phyloP scores from a whole-genome alignment of 78 protist genomes.

The Anaeramoeba ignava region DNA sequence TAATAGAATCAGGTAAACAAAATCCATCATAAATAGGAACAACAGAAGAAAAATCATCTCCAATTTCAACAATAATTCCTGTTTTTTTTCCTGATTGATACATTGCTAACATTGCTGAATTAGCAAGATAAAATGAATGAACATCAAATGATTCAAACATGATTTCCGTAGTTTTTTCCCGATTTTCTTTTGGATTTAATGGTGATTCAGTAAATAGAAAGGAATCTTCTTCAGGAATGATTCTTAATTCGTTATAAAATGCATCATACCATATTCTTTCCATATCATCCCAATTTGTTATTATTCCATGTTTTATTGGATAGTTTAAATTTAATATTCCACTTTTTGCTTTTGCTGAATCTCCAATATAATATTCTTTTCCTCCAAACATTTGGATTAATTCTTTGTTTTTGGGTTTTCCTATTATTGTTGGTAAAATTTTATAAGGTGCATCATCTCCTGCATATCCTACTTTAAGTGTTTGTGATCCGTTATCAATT shows the following conservation, averaged over 20 bases:
- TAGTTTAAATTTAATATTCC: neutral
- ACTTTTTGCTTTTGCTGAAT: neutral
- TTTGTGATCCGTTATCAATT: neutral
- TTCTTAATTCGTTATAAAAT: neutral
- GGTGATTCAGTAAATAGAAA: neutral
- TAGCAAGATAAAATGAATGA: neutral
- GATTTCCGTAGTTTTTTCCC: conserved; percentile 2
- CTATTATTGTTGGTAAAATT: neutral
- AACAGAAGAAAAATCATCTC: neutral
- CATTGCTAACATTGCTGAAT: neutral
- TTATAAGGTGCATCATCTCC: neutral
- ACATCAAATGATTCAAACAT: neutral
- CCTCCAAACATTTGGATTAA: neutral
- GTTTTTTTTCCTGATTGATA: neutral
- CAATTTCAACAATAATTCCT: neutral
- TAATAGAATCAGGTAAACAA: neutral
- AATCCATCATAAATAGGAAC: neutral
- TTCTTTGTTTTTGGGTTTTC: neutral
- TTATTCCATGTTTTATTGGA: neutral
- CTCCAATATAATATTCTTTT: neutral
- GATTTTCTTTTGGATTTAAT: neutral
- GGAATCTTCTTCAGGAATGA: neutral
- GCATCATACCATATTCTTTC: neutral
- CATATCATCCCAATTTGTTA: neutral
- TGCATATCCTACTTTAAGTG: neutral